Base-by-base conservation (phyloP, 2,329 filamentous ascomycete genomes). In the Ciborinia camelliae region DNA sequence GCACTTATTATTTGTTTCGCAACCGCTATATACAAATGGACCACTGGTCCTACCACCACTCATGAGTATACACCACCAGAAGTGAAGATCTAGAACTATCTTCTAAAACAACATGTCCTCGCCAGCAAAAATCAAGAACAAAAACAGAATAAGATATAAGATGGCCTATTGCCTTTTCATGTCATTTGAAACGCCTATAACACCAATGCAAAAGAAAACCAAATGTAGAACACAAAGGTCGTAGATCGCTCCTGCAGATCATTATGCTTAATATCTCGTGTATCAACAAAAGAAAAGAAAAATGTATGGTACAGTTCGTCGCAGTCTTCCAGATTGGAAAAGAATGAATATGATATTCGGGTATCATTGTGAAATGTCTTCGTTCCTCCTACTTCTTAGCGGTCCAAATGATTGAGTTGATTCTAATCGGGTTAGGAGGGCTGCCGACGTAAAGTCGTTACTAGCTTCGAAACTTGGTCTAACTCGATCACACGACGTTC, bases 401-500 rank as follows among this genome's bases (percentile, higher is more conserved):
- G 70, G 72, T 6, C 67, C 70, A 65, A 72, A 66, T 10, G 72
- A 73, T 52, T 86, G 84, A 58, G 82, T 86, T 30, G 90, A 93
- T 79, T 97, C 95, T 69, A 97, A 86, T 68, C 92, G 85, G 55
- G 88, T 89, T 70, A 99, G 79, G 75, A 94, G 87, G 45, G 92
- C 92, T 18, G 93, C 93, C 35, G 90, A 93, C 0, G 94, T 97
- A 74, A 97, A 97, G 73, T 98, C 95, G 72, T 87, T 90, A 76
- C 89, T 95, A 45, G 86, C 87, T 77, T 97, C 94, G 75, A 92
- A 97, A 76, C 90, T 94, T 14, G 90, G 84, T 71, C 92, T 84
- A 23, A 91, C 86, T 32, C 89, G 87, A 74, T 98, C 95, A 86
- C 96, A 94, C 0, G 92, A 96, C 68, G 87, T 86, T 58, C 93